Conservation (phyloP, 176 grass and related monocot species). For the Lolium perenne region DNA sequence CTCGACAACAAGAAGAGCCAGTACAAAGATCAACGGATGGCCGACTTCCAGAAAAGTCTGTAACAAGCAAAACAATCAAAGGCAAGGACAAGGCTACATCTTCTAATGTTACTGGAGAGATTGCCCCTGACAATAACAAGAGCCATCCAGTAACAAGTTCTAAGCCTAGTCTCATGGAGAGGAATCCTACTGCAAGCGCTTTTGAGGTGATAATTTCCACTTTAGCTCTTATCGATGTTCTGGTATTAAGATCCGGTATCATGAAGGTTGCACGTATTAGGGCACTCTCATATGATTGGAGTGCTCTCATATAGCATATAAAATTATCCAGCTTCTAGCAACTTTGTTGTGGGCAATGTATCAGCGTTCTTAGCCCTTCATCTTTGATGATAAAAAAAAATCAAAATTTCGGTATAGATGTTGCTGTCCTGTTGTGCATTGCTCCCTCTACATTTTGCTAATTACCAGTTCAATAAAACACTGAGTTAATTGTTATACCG, state of each 20-base stretch:
- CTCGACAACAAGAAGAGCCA: background rate
- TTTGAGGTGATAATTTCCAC: slow-evolving; percentile 40
- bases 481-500: background rate
- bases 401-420: background rate
- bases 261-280: background rate
- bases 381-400: background rate
- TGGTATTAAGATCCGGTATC: background rate
- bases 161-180: slow-evolving; percentile 38
- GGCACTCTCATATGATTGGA: no score
- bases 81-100: slow-evolving; percentile 8
- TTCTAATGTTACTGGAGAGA: background rate
- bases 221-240: background rate
- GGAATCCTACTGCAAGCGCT: slow-evolving; percentile 29
- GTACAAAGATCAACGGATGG: background rate
- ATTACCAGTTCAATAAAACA: background rate
- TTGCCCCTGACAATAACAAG: background rate
- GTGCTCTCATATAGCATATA: background rate
- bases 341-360: background rate
- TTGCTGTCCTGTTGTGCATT: background rate
- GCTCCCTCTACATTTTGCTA: background rate
- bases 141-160: background rate
- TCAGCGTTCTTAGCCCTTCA: slow-evolving; percentile 16
- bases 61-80: background rate
- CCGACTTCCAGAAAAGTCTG: slow-evolving; percentile 2
- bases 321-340: background rate